Evolutionary conservation across 495 filamentous ascomycete genomes (phyloP).

Genomic region (Astrocystis sublimbata): DNA sequence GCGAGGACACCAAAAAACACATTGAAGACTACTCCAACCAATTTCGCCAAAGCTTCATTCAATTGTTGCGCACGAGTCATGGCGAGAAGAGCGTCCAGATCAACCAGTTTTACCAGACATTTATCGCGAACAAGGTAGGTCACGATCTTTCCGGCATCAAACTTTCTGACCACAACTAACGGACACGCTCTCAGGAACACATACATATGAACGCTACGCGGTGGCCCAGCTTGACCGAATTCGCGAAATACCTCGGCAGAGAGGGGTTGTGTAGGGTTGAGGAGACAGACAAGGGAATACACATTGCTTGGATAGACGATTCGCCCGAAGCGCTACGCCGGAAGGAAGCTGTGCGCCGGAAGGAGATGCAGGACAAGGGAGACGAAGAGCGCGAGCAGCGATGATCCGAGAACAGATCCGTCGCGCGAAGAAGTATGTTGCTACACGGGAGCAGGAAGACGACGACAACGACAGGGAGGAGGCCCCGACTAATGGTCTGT

Average conservation of each 20-base stretch:
- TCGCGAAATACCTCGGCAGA: conserved; percentile 77
- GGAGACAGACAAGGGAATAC: conserved; percentile 84
- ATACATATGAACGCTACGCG: conserved; percentile 91
- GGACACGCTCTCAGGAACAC: conserved; percentile 55
- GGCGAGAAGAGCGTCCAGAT: conserved; percentile 81
- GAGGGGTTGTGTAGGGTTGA: conserved; percentile 85
- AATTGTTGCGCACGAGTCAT: conserved; percentile 73
- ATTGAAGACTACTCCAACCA: conserved; percentile 75
- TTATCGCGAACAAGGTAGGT: conserved; percentile 63
- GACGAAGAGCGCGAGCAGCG: conserved; percentile 87
- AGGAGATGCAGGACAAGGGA: conserved; percentile 81
- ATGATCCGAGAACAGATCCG: conserved; percentile 78
- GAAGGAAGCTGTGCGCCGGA: conserved; percentile 75
- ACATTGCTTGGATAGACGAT: conserved; percentile 89
- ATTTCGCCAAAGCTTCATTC: conserved; percentile 79
- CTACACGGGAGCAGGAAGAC: conserved; percentile 41
- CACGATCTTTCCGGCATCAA: background rate
- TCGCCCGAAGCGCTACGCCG: conserved; percentile 77
- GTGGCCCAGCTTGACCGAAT: conserved; percentile 84
- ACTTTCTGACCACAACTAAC: background rate
- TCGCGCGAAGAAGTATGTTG: conserved; percentile 62
- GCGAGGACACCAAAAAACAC: conserved; percentile 75
- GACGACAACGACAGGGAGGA: conserved; percentile 43
- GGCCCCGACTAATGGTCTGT: conserved; percentile 52
- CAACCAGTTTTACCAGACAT: conserved; percentile 92